Evolutionary conservation across 2,329 filamentous ascomycete genomes (phyloP), one percentile per base, ranked within the genome.

Genomic region (Fusarium nanum): DNA sequence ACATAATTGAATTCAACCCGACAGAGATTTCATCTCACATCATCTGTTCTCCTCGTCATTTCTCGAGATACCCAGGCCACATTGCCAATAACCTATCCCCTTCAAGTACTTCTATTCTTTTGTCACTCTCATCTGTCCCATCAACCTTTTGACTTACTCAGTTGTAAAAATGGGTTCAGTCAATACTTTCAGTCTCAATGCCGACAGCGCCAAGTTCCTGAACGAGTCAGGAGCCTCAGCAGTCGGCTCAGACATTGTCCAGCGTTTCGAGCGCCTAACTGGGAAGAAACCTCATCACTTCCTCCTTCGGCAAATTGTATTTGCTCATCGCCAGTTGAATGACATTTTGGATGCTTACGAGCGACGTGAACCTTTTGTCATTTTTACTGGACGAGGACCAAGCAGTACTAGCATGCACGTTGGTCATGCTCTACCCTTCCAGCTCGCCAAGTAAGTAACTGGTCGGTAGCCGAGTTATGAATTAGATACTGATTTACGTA

Each of bases 361-460:
- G 42, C 53, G 30, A 47, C 42, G 13, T 48, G 42, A 56, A 13
- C 53, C 53, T 5, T 56, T 56, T 40, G 22, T 56, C 18, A 47
- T 56, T 13, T 56, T 56, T 14, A 56, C 53, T n/a, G 53, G 53
- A 56, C 42, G 53, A 40, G 53, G 53, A 13, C 53, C 53, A 28
- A 56, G 53, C 42, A 56, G 53, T 48, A 56, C 53, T 40, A 56
- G 53, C 30, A 56, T 56, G 53, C 53, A 56, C 23, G 42, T 56
- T 30, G 53, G 53, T 28, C 53, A 56, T 40, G 53, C 53, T 23
- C 42, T 56, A n/a, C 53, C 53, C 14, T 56, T 56, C 42, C 53
- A 56, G 53, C 53, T 56, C 23, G 53, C 53, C 13, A 56, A 56
- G 53, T 56, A n/a, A 56, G 53, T 56, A 56, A 2, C 23, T n/a